Evolutionary conservation across 257 asterid genomes (phyloP).

Genomic region (Hygrophila difformis): DNA sequence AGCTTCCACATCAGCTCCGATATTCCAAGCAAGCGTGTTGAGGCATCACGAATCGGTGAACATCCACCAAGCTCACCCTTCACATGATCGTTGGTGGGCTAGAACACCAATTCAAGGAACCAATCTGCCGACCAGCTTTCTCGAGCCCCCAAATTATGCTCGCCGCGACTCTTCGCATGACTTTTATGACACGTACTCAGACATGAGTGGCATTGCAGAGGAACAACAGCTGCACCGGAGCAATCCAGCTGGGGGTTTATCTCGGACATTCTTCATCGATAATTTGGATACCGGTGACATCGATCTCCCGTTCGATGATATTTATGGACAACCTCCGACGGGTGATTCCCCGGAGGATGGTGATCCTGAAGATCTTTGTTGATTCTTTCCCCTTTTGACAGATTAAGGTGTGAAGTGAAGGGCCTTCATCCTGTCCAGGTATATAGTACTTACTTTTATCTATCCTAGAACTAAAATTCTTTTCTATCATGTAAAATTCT

Average conservation of each 20-base stretch:
- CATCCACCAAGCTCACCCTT: constrained; percentile 18
- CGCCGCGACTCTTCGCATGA: constrained; percentile 18
- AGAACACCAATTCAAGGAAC: constrained; percentile 27
- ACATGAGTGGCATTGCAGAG: constrained; percentile 34
- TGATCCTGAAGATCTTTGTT: no score
- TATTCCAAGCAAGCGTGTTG: constrained; percentile 56
- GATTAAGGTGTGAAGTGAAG: no score
- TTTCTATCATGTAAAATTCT: no score
- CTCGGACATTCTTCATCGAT: constrained; percentile 59
- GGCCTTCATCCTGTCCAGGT: no score
- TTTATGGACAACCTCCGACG: constrained; percentile 35
- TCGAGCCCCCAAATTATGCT: constrained; percentile 78
- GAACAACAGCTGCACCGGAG: constrained; percentile 37
- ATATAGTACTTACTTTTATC: no score
- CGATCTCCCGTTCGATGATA: constrained; percentile 72
- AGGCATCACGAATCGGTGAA: constrained; percentile 31
- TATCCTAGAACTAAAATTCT: no score
- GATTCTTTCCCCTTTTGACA: no score
- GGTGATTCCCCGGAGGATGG: constrained; percentile 14
- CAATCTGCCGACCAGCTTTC: constrained; percentile 53
- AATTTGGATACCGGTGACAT: constrained; percentile 52
- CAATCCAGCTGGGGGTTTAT: constrained; percentile 36
- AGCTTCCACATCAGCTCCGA: constrained; percentile 77
- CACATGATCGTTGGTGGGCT: constrained; percentile 69
- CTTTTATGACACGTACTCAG: constrained; percentile 28